Evolutionary conservation across 148 eudicot species (phyloP).

Genomic region (Fagopyrum esculentum): DNA sequence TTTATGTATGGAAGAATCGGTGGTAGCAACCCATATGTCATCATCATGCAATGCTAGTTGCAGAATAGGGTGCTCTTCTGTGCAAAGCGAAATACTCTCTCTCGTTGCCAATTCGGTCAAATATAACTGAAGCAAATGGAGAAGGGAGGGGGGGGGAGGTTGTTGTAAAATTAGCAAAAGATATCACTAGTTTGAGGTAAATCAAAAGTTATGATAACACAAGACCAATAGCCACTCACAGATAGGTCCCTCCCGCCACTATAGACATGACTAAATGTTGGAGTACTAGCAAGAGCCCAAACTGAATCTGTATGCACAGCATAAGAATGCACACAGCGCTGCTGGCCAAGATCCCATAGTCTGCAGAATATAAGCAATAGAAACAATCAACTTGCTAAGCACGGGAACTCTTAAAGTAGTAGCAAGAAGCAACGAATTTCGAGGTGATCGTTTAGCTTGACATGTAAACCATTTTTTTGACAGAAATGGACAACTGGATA

Average conservation of each 20-base stretch:
- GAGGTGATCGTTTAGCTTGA: background rate
- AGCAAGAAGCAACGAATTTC: background rate
- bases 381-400: background rate
- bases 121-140: slow-evolving; percentile 46
- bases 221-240: slow-evolving; percentile 39
- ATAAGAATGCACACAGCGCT: slow-evolving; percentile 93
- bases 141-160: too few species aligned
- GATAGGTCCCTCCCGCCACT: slow-evolving; percentile 98
- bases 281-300: slow-evolving; percentile 96
- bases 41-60: slow-evolving; percentile 80
- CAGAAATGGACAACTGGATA: background rate
- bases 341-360: slow-evolving; percentile 99
- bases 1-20: slow-evolving; percentile 84
- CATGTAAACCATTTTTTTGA: background rate
- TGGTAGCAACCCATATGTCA: slow-evolving; percentile 84
- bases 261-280: slow-evolving; percentile 89
- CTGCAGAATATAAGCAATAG: slow-evolving; percentile 23
- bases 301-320: slow-evolving; percentile 99
- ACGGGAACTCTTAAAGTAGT: background rate
- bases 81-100: slow-evolving; percentile 85
- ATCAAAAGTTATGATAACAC: background rate
- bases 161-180: slow-evolving; percentile 2
- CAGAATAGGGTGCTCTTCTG: slow-evolving; percentile 75
- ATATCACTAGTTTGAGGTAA: slow-evolving; percentile 2
- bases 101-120: slow-evolving; percentile 87